These are phyloP conservation scores for Candida dendrica DNA, from an alignment of 805 yeast genomes.

Conservation along the genomic window DNA sequence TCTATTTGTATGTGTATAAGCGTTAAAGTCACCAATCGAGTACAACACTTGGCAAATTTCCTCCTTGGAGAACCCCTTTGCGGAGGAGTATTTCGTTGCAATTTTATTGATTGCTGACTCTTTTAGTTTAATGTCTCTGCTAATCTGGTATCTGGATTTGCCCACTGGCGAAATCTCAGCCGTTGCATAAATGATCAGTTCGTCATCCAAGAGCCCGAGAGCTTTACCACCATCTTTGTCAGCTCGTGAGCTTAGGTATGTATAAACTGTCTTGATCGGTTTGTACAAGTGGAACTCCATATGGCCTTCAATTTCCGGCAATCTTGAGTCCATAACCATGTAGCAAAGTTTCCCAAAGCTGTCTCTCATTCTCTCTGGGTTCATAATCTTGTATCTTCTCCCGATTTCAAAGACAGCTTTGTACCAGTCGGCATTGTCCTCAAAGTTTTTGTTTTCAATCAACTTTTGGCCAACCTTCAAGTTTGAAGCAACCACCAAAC, in stretches of 20 bases:
- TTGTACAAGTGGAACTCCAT: slow-evolving; percentile 72
- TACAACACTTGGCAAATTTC: slow-evolving; percentile 66
- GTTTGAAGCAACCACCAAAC: slow-evolving; percentile 71
- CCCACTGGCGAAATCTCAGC: slow-evolving; percentile 57
- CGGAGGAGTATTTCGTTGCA: slow-evolving; percentile 39
- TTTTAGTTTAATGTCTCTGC: slow-evolving; percentile 53
- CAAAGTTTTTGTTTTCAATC: slow-evolving; percentile 59
- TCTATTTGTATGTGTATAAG: slow-evolving; percentile 63
- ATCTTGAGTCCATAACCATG: slow-evolving; percentile 78
- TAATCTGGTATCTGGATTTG: slow-evolving; percentile 46
- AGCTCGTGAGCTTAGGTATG: slow-evolving; percentile 36
- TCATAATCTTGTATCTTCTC: slow-evolving; percentile 75
- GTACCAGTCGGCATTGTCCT: slow-evolving; percentile 68
- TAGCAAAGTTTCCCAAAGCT: slow-evolving; percentile 74
- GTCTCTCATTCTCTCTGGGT: slow-evolving; percentile 75
- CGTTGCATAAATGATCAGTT: slow-evolving; percentile 54
- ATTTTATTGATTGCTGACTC: slow-evolving; percentile 63
- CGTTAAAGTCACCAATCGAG: slow-evolving; percentile 73
- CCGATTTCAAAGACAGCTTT: slow-evolving; percentile 69
- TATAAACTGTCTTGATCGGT: slow-evolving; percentile 59
- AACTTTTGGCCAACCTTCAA: slow-evolving; percentile 62
- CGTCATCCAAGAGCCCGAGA: slow-evolving; percentile 46
- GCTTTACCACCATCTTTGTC: slow-evolving; percentile 29
- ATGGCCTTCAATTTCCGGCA: slow-evolving; percentile 61
- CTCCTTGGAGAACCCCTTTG: slow-evolving; percentile 40